Base-by-base conservation (phyloP, 1,139 yeast genomes). In the Hyphopichia fennica region DNA sequence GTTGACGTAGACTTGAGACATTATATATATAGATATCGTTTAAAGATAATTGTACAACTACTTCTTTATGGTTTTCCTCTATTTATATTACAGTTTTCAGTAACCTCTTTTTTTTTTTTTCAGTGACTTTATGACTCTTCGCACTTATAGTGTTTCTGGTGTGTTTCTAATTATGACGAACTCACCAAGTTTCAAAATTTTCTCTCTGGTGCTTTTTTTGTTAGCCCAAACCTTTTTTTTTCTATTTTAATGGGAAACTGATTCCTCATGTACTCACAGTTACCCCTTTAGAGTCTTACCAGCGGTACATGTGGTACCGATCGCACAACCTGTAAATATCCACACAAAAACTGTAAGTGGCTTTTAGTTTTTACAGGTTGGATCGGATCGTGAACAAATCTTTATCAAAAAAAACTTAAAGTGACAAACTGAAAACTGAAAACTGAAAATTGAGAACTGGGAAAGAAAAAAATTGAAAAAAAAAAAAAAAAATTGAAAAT, bases 1-100 rank as follows among this genome's bases (percentile, higher is more conserved):
- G 76, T 85, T 79, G 51, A 91, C 84, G 69, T 84, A 87, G 18
- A 71, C 67, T 41, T 54, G 19, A 5, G 38, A 35, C 38, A 35
- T 35, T 17, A 19, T 25, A 8, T 25, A 7, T 11, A 9, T n/a
- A 7, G 13, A 7, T 25, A 25, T 7, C 11, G n/a, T n/a, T n/a
- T n/a, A n/a, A n/a, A n/a, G n/a, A n/a, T n/a, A n/a, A n/a, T n/a
- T n/a, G n/a, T n/a, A n/a, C n/a, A n/a, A n/a, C n/a, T n/a, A n/a
- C n/a, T n/a, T n/a, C n/a, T n/a, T n/a, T n/a, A n/a, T 25, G 28
- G 28, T 11, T 25, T 25, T 9, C 8, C 13, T 25, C 28, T 25
- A 8, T 9, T 25, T 9, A 11, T 11, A 25, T 25, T 20, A 6
- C 23, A 20, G 9, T 6, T 9, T 20, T 20, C 23, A 20, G 5